Base-by-base conservation (phyloP, 345 rosid species). In the Isatis tinctoria region DNA sequence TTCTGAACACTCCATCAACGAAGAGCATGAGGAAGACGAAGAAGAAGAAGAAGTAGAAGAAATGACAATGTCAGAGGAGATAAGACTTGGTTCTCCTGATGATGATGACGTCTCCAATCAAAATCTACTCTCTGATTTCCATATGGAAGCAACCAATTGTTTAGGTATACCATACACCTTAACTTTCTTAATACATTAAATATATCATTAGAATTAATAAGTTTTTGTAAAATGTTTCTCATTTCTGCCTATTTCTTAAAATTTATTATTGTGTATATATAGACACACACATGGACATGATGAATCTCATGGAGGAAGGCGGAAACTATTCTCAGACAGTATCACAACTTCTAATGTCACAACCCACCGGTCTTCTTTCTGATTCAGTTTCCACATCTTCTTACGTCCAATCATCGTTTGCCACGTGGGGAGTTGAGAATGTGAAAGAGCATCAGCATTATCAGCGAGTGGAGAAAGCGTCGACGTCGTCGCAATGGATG, bases 321-420 rank as follows among this genome's bases (percentile, higher is more conserved):
- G 85, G 85, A 3, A 95, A 86, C 74, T 92, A 96, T 80, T 92
- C 98, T 17, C 92, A 88, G 68, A 92, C 97, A 10, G 96, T 96
- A 10, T 83, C 97, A n/a, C 79, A 92, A 66, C 80, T 96, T 80
- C 93, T 96, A 28, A 86, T 87, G 65, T 74, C 70, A 82, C 95
- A 85, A 60, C 75, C 84, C 5, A 63, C 64, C 4, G 77, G 54
- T 30, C 83, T 85, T 22, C 72, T 85, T 87, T 77, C 84, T 11
- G 86, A 92, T 16, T 75, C 90, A 10, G 73, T 82, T 10, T 73
- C 87, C 13, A 17, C 82, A 10, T 32, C 72, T 10, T 22, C 74
- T 24, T 68, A 81, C 74, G 22, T 74, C 87, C 69, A 73, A 47
- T 87, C 99, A 35, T 88, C 97, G 0, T 96, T 96, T 69, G 39